Base-by-base conservation (phyloP, 306 rosid genomes). In the barrel medic (Medicago truncatula) region DNA sequence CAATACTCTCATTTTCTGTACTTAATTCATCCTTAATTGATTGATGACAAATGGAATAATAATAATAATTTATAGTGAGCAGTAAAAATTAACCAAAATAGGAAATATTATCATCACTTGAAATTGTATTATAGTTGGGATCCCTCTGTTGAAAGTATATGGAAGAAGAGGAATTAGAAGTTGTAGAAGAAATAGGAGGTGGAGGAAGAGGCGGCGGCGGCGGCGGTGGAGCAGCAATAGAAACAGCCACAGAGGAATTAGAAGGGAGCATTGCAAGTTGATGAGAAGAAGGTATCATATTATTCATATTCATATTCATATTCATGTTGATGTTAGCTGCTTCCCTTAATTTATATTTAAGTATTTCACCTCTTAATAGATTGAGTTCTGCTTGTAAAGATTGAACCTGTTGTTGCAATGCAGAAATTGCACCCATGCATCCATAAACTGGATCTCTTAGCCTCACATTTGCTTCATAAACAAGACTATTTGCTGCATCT, bases 361-460 rank as follows among this genome's bases (percentile, higher is more conserved):
- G 89, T 84, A 95, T 90, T 85, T 95, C 97, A 38, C 88, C 74
- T 73, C 92, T 92, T 9, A 95, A 90, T 50, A 91, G 87, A 72
- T 80, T 85, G 13, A 95, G 92, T 79, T 95, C 98, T 68, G 91
- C 90, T 80, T 95, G 96, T 71, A 92, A 78, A 36, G 92, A 68
- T 69, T 95, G 99, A 83, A 92, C 89, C 84, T 95, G 92, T 10
- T 95, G 99, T 70, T 95, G 99, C 73, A 95, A 80, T 69, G 92
- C 87, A 15, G 97, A 95, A 80, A 95, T 95, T 74, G 97, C 98
- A 21, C 99, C 99, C 98, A 95, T 95, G 91, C 99, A 95, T 46
- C 99, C 99, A 58, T 95, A 95, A 2, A 95, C 98, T 5, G 97
- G 99, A 62, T 95, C 99, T 81, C 99, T 89, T 73, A 92, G 89